Evolutionary conservation across 2,329 filamentous ascomycete species (phyloP).

Genomic region (Amauroascus niger): DNA sequence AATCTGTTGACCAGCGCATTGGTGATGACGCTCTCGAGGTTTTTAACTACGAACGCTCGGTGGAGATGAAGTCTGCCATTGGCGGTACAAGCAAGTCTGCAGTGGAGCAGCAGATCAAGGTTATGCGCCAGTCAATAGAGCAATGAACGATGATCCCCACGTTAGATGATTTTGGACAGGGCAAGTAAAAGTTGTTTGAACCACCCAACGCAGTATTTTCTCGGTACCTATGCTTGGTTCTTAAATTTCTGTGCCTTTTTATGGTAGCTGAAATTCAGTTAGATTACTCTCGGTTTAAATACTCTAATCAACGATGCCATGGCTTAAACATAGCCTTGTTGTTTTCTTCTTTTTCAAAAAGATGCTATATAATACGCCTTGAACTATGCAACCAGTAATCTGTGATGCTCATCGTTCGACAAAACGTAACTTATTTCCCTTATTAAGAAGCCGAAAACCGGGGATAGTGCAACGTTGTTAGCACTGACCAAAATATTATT

Average conservation of each 20-base stretch:
- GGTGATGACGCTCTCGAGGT: conserved; percentile 59
- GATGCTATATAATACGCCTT: not conserved
- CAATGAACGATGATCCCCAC: not conserved
- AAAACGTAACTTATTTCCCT: too few species aligned
- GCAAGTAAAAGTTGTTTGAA: not conserved
- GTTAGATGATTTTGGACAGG: not conserved
- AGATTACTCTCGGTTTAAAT: not conserved
- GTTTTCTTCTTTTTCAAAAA: not conserved
- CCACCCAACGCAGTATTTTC: not conserved
- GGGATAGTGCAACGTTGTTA: too few species aligned
- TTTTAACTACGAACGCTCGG: conserved; percentile 73
- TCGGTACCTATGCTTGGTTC: not conserved
- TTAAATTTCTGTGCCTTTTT: not conserved
- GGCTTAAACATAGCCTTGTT: not conserved
- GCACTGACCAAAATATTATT: too few species aligned
- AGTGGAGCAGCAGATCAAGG: conserved; percentile 59
- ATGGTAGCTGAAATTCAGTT: not conserved
- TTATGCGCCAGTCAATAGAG: conserved; percentile 32
- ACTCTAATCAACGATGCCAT: not conserved
- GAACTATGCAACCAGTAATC: not conserved
- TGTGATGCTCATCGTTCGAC: too few species aligned
- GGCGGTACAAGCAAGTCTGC: conserved; percentile 67
- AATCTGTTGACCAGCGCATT: conserved; percentile 59
- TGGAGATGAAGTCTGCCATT: conserved; percentile 66
- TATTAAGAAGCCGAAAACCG: too few species aligned